Percentiles rank a stretch among this genome's conserved stretches.
Conservation (phyloP, 495 filamentous ascomycete genomes). For the Penicillium desertorum region DNA sequence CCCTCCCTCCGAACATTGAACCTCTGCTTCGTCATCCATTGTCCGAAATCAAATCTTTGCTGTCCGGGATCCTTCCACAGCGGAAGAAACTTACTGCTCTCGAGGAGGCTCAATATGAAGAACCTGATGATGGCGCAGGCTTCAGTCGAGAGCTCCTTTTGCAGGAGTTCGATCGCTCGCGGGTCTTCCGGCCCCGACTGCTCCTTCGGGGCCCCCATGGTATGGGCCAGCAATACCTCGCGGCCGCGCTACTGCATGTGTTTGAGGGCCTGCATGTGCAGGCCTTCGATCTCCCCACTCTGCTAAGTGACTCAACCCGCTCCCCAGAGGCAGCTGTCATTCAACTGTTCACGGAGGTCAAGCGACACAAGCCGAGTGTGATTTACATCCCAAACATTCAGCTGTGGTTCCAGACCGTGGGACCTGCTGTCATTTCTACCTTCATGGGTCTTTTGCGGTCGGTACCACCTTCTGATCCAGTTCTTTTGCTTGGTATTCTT, state of each 20-base stretch:
- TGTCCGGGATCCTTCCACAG: slow-evolving; percentile 80
- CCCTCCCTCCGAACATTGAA: slow-evolving; percentile 74
- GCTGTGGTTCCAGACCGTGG: slow-evolving; percentile 74
- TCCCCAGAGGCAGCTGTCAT: slow-evolving; percentile 85
- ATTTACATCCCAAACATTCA: slow-evolving; percentile 92
- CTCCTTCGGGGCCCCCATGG: slow-evolving; percentile 74
- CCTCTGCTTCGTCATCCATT: slow-evolving; percentile 77
- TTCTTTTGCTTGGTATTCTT: slow-evolving; percentile 79
- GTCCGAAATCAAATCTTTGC: slow-evolving; percentile 56
- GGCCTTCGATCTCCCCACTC: slow-evolving; percentile 84
- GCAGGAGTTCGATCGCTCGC: slow-evolving; percentile 84
- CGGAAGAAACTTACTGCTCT: slow-evolving; percentile 82
- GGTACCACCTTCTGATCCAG: slow-evolving; percentile 81
- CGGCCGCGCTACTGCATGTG: slow-evolving; percentile 80
- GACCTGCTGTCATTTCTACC: slow-evolving; percentile 65
- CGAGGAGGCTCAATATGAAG: slow-evolving; percentile 92
- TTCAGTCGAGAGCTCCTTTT: slow-evolving; percentile 83
- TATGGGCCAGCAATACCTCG: slow-evolving; percentile 94
- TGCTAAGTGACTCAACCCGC: slow-evolving; percentile 69
- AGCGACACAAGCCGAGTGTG: slow-evolving; percentile 90
- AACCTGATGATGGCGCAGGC: slow-evolving; percentile 72
- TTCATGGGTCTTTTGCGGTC: slow-evolving; percentile 76
- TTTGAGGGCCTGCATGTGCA: slow-evolving; percentile 94
- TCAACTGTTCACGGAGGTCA: slow-evolving; percentile 85
- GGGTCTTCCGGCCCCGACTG: slow-evolving; percentile 85